These are phyloP conservation scores for Pythium apleroticum DNA, from an alignment of 352 stramenopile genomes.

Conservation along the genomic window DNA sequence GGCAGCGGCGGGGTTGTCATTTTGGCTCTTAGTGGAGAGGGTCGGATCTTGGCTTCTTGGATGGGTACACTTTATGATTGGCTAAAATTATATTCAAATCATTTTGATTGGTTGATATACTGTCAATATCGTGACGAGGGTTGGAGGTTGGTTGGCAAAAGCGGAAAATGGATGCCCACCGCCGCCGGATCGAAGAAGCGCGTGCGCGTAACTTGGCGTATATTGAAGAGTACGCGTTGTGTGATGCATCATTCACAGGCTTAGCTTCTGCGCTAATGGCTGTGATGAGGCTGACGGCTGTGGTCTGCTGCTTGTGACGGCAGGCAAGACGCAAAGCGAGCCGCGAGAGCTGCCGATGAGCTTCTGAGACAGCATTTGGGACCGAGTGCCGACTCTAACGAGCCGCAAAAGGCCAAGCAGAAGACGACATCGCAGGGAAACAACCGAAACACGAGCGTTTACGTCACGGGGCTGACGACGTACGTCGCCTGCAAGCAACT, in stretches of 20 bases:
- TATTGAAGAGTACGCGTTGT: conserved; percentile 44
- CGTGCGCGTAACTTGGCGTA: conserved; percentile 76
- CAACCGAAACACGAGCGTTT: conserved; percentile 67
- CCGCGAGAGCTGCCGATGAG: conserved; percentile 40
- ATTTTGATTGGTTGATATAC: conserved; percentile 2
- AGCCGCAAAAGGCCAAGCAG: conserved; percentile 20
- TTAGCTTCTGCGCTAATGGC: conserved; percentile 5
- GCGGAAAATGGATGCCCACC: conserved; percentile 22
- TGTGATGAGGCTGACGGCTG: not conserved
- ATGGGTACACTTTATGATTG: not conserved
- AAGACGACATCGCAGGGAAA: conserved; percentile 8
- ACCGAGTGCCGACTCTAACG: not conserved
- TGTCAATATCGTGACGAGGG: not conserved
- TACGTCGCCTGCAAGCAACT: conserved; percentile 85
- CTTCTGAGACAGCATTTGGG: conserved; percentile 34
- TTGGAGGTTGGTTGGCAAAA: not conserved
- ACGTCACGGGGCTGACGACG: conserved; percentile 74
- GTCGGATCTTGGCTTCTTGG: not conserved
- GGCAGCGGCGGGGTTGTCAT: not conserved
- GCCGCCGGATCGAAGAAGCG: conserved; percentile 54
- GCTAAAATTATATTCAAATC: not conserved
- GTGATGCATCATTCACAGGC: not conserved
- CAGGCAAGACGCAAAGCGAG: conserved; percentile 56
- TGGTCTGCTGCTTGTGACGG: not conserved
- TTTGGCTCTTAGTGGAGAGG: not conserved